A percentile compares a stretch with the other conserved stretches of the same genome.
These are phyloP conservation scores for Amanita brunnescens DNA, from an alignment of 768 basidiomycete species.

Conservation along the genomic window DNA sequence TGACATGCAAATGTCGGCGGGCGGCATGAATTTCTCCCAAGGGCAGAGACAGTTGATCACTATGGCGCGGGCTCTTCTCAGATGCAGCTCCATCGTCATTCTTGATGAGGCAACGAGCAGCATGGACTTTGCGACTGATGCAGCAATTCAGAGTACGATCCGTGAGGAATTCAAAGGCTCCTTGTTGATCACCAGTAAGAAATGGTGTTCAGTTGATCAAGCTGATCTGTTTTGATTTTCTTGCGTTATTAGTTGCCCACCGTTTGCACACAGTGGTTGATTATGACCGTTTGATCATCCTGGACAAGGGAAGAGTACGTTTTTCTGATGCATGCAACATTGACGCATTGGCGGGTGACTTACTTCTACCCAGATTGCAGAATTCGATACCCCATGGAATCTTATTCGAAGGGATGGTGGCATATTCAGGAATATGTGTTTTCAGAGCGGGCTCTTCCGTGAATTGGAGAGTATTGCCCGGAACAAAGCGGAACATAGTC, in stretches of 20 bases:
- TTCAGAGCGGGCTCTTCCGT: no score
- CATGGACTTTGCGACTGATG: conserved; percentile 82
- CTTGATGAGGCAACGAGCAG: conserved; percentile 82
- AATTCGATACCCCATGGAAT: no score
- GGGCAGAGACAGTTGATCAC: conserved; percentile 86
- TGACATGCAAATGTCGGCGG: no score
- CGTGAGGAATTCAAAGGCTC: conserved; percentile 84
- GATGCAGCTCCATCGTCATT: conserved; percentile 65
- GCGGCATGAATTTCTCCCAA: conserved; percentile 94
- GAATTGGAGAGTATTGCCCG: no score
- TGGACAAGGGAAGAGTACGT: conserved; percentile 58
- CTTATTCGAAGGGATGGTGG: no score
- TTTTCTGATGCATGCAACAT: no score
- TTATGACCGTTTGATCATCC: conserved; percentile 69
- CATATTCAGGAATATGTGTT: no score
- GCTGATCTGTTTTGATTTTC: background rate
- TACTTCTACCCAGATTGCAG: no score
- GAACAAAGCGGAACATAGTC: no score
- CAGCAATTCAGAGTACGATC: conserved; percentile 85
- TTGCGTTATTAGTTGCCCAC: conserved; percentile 47
- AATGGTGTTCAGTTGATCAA: no score
- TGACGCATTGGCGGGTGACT: no score
- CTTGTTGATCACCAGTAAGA: no score
- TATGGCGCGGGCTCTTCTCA: conserved; percentile 73
- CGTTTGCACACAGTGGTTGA: conserved; percentile 73